Evolutionary conservation across 2,329 filamentous ascomycete genomes (phyloP), one percentile per base, ranked within the genome.

Genomic region (Elsinoe fawcettii): DNA sequence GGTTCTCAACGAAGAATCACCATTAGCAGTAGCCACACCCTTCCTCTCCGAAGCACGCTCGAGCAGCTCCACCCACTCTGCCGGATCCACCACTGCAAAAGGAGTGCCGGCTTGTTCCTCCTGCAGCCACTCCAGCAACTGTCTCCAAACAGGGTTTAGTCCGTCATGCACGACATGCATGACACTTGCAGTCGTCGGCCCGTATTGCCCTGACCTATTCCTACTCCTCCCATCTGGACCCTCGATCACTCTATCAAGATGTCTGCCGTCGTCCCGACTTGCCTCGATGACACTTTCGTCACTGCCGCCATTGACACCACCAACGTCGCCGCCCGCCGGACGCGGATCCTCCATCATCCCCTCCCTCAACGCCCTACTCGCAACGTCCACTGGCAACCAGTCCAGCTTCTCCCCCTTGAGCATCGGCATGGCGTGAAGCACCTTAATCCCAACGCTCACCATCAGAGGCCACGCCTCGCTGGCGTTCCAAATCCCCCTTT

Each of bases 101-200:
- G 61, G 59, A 49, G 67, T 66, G 25, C 30, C 25, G 30, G 25
- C 32, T 18, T 20, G 32, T 32, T 63, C 65, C 58, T 69, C 66
- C 61, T 66, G 64, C 44, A 78, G 60, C 76, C 75, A 79, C 3
- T 63, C 60, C n/a, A 80, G 65, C 63, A 81, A 67, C 51, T 75
- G 68, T 0, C 60, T 64, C 78, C 77, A 80, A 1, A 63, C 73
- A 3, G 75, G 74, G 6, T 62, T 62, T 7, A 58, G 65, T 58
- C 76, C 69, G 25, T 73, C 70, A 59, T 80, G 81, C 25, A 80
- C 61, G 2, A 81, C 67, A 63, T 82, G 77, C 58, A 74, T 76
- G 3, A 81, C 73, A 39, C 18, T 53, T 22, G 22, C 14, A 4
- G 30, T 37, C 14, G 61, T 58, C 55, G 54, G 54, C 53, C 39